Percentiles rank a stretch among this genome's conserved stretches.
These are phyloP conservation scores for Exobasidium rhododendri DNA, from an alignment of 1,284 basidiomycete genomes.

Conservation along the genomic window DNA sequence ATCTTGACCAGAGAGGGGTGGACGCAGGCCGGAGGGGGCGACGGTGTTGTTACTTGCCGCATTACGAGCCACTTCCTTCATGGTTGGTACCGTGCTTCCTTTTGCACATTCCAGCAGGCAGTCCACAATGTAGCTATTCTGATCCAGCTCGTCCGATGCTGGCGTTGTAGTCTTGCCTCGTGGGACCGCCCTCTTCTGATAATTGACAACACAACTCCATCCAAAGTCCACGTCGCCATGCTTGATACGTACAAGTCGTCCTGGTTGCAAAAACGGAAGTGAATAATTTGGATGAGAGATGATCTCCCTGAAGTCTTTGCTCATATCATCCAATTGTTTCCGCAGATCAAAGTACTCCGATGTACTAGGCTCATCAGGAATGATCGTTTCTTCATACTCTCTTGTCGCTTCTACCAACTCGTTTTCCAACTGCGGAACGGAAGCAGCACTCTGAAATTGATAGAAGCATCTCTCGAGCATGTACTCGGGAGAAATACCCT, in stretches of 20 bases:
- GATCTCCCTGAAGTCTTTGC: constrained; percentile 79
- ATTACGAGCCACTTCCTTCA: constrained; percentile 12
- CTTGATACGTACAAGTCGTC: constrained; percentile 83
- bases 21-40: constrained; percentile 26
- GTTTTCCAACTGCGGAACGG: constrained; percentile 80
- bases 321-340: constrained; percentile 84
- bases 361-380: constrained; percentile 79
- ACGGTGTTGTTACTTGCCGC: neutral
- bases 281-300: constrained; percentile 91
- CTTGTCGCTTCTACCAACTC: constrained; percentile 76
- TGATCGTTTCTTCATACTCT: constrained; percentile 65
- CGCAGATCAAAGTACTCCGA: constrained; percentile 87
- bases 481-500: constrained; percentile 95
- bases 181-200: constrained; percentile 69
- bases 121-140: constrained; percentile 88
- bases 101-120: constrained; percentile 80
- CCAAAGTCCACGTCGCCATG: constrained; percentile 87
- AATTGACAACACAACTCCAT: constrained; percentile 91
- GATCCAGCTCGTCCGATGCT: constrained; percentile 66
- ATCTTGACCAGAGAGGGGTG: constrained; percentile 31
- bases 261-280: constrained; percentile 87
- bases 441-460: constrained; percentile 92
- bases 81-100: constrained; percentile 62
- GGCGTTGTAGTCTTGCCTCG: constrained; percentile 27
- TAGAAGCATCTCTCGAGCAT: constrained; percentile 98